These are phyloP conservation scores for Cadophora sp. DNA, from an alignment of 2,329 filamentous ascomycete species.

Conservation along the genomic window DNA sequence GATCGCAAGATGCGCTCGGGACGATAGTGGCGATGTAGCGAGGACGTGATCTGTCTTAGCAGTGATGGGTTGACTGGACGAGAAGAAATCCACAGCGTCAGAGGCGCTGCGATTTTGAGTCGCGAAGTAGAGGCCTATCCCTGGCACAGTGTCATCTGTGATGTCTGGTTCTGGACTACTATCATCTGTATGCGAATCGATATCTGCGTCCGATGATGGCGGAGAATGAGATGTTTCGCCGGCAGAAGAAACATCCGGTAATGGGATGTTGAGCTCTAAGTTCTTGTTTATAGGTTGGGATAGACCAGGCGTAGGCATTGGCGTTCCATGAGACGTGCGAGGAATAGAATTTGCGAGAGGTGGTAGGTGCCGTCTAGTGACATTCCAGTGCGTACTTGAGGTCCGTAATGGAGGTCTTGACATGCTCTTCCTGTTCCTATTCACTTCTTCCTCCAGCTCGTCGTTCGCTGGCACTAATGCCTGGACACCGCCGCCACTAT, in stretches of 20 bases:
- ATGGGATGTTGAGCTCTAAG: slow-evolving; percentile 26
- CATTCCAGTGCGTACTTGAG: slow-evolving; percentile 31
- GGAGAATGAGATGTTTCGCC: slow-evolving; percentile 40
- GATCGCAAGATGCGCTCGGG: slow-evolving; percentile 22
- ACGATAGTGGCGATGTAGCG: slow-evolving; percentile 37
- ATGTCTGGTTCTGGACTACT: slow-evolving; percentile 38
- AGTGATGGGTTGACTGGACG: slow-evolving; percentile 40
- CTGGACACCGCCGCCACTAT: slow-evolving; percentile 32
- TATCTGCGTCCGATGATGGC: slow-evolving; percentile 39
- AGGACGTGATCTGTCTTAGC: slow-evolving; percentile 39
- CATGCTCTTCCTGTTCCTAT: slow-evolving; percentile 23
- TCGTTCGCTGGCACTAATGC: slow-evolving; percentile 15
- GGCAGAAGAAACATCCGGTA: slow-evolving; percentile 38
- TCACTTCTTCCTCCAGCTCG: slow-evolving; percentile 25
- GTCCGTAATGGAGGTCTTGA: slow-evolving; percentile 36
- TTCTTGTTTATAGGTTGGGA: slow-evolving; percentile 20
- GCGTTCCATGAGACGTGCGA: slow-evolving; percentile 29
- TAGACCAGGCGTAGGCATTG: slow-evolving; percentile 28
- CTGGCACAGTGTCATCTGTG: slow-evolving; percentile 22
- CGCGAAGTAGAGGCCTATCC: slow-evolving; percentile 24
- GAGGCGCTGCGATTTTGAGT: not conserved
- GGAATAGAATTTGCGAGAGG: slow-evolving; percentile 20
- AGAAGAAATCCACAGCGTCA: slow-evolving; percentile 38
- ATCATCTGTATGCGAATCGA: slow-evolving; percentile 43
- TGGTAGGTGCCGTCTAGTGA: slow-evolving; percentile 24